Percentiles rank a stretch among this genome's conserved stretches.
Conservation (phyloP, 2,329 filamentous ascomycete species). For the Tolypocladium guangdongense region DNA sequence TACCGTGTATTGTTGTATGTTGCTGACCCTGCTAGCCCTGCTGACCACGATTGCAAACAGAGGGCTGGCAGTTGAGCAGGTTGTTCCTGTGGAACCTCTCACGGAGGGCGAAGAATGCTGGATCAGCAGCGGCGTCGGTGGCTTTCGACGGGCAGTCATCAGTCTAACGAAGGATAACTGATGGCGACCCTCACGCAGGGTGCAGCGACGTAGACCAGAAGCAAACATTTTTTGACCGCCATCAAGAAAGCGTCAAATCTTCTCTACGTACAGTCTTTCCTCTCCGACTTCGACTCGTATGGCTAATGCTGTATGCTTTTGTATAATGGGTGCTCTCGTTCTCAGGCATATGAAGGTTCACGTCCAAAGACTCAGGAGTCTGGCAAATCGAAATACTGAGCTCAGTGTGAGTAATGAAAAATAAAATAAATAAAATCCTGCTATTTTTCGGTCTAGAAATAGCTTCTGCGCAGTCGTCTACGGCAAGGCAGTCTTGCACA, state of each 20-base stretch:
- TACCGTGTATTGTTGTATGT: background rate
- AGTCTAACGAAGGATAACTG: conserved; percentile 8
- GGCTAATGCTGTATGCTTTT: no score
- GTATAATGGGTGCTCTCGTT: no score
- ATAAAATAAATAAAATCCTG: no score
- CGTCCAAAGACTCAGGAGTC: no score
- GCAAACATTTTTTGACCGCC: no score
- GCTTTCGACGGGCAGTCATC: conserved; percentile 50
- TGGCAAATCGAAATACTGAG: no score
- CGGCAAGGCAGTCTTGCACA: background rate
- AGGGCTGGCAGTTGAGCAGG: conserved; percentile 53
- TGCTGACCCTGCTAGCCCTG: background rate
- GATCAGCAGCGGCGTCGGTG: conserved; percentile 80
- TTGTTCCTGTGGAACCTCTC: conserved; percentile 48
- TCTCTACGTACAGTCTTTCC: rapidly evolving
- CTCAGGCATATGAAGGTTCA: no score
- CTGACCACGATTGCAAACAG: conserved; percentile 17
- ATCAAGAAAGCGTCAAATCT: background rate
- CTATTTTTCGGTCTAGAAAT: no score
- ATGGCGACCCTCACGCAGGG: background rate
- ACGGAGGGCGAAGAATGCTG: conserved; percentile 68
- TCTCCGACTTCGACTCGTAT: background rate
- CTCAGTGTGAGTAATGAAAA: no score
- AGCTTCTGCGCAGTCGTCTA: no score
- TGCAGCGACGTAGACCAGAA: background rate